Conservation (phyloP, 345 rosid species). For the Gossypium arboreum region DNA sequence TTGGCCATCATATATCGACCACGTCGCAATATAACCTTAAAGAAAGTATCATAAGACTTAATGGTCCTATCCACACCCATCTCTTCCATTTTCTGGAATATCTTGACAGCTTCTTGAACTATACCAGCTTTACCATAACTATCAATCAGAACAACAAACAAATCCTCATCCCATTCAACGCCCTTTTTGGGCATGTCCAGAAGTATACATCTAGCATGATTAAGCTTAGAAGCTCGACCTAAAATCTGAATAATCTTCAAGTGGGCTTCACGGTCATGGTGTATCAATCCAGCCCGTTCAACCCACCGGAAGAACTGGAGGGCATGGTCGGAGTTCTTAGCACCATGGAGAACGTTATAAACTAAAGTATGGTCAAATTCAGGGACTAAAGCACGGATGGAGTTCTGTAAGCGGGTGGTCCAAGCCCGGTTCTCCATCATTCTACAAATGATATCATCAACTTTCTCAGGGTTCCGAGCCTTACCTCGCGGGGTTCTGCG, state of each 20-base stretch:
- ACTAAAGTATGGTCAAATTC: slow-evolving; percentile 72
- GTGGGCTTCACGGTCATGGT: slow-evolving; percentile 67
- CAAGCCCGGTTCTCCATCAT: slow-evolving; percentile 83
- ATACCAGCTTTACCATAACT: slow-evolving; percentile 81
- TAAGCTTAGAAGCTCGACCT: slow-evolving; percentile 67
- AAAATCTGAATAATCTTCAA: slow-evolving; percentile 74
- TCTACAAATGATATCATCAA: slow-evolving; percentile 76
- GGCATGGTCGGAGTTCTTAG: slow-evolving; percentile 71
- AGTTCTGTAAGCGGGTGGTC: slow-evolving; percentile 89
- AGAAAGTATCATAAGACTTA: slow-evolving; percentile 66
- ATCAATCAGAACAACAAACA: slow-evolving; percentile 66
- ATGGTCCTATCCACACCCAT: slow-evolving; percentile 67
- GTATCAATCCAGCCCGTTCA: slow-evolving; percentile 74
- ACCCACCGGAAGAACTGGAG: slow-evolving; percentile 96
- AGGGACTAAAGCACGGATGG: slow-evolving; percentile 75
- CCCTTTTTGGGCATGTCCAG: slow-evolving; percentile 87
- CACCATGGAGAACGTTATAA: slow-evolving; percentile 71
- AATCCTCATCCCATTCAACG: slow-evolving; percentile 75
- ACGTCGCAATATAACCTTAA: slow-evolving; percentile 73
- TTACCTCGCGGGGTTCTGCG: slow-evolving; percentile 42
- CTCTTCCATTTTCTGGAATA: slow-evolving; percentile 71
- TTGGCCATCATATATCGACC: slow-evolving; percentile 95
- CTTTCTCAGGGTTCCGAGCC: slow-evolving; percentile 46
- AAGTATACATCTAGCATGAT: slow-evolving; percentile 81
- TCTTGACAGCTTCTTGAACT: slow-evolving; percentile 83